These are phyloP conservation scores for Pisolithus orientalis DNA, from an alignment of 768 basidiomycete genomes.

Conservation along the genomic window DNA sequence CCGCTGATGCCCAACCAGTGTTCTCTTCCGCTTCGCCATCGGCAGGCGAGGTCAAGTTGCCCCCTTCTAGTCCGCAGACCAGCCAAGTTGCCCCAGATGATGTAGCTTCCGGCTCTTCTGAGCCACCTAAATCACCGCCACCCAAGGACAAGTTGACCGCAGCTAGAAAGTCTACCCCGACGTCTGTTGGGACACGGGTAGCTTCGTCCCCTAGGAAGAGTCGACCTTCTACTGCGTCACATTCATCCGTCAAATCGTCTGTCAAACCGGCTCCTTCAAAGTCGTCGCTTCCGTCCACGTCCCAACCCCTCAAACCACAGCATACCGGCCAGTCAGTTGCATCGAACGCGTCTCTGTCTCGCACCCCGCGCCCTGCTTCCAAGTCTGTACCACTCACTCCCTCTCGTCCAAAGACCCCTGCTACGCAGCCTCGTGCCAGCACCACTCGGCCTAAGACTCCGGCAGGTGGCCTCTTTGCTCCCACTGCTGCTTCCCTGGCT, in stretches of 20 bases:
- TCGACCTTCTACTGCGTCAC: conserved; percentile 14
- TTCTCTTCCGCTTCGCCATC: conserved; percentile 27
- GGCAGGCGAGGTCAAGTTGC: conserved; percentile 11
- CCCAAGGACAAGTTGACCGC: conserved; percentile 13
- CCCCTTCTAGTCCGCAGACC: conserved; percentile 25
- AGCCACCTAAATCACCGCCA: conserved; percentile 15
- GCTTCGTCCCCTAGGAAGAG: conserved; percentile 25
- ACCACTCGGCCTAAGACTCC: conserved; percentile 51
- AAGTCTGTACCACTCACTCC: conserved; percentile 27
- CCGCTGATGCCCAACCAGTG: conserved; percentile 28
- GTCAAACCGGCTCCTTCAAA: conserved; percentile 21
- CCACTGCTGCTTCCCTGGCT: conserved; percentile 79
- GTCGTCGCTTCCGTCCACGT: conserved; percentile 28
- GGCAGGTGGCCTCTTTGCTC: conserved; percentile 66
- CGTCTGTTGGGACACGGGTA: conserved; percentile 14
- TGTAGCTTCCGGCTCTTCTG: conserved; percentile 16
- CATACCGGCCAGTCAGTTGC: conserved; percentile 37
- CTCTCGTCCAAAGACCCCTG: conserved; percentile 33
- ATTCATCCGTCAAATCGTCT: conserved; percentile 16
- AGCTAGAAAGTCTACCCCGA: conserved; percentile 17
- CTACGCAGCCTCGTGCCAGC: conserved; percentile 10
- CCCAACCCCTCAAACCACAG: conserved; percentile 32
- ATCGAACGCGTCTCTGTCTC: conserved; percentile 26
- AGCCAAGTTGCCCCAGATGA: conserved; percentile 17
- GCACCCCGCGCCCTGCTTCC: conserved; percentile 19